These are phyloP conservation scores for Colletotrichum incanum DNA, from an alignment of 2,329 filamentous ascomycete species.

Conservation along the genomic window DNA sequence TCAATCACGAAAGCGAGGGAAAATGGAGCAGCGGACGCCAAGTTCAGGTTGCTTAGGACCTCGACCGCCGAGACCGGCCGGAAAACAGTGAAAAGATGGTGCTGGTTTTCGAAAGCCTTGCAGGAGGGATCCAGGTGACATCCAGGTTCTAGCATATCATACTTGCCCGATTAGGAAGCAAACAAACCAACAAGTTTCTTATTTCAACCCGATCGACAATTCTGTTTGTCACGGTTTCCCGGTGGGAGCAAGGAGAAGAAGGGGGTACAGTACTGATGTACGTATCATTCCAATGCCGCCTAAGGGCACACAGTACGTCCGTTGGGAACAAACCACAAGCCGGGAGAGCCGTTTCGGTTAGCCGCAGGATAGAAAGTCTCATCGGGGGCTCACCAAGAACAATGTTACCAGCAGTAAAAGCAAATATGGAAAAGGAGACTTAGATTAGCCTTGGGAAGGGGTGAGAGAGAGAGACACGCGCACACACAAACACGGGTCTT, in stretches of 20 bases:
- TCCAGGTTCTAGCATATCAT: background rate
- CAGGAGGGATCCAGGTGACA: background rate
- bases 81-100: background rate
- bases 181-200: constrained; percentile 19
- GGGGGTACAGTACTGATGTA: background rate
- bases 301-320: background rate
- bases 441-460: background rate
- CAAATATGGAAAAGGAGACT: constrained; percentile 1
- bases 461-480: background rate
- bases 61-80: background rate
- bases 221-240: constrained; percentile 10
- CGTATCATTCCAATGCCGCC: background rate
- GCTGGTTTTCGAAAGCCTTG: background rate
- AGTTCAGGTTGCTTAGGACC: background rate
- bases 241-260: background rate
- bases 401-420: background rate
- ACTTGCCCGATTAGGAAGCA: constrained; percentile 7
- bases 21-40: background rate
- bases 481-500: background rate
- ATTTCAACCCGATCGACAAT: constrained; percentile 16
- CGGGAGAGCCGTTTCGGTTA: constrained; percentile 9
- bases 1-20: background rate
- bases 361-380: background rate
- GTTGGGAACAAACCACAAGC: constrained; percentile 5
- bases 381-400: background rate